These are phyloP conservation scores for Plectosphaerella sp. DNA, from an alignment of 2,329 filamentous ascomycete species.

Conservation along the genomic window DNA sequence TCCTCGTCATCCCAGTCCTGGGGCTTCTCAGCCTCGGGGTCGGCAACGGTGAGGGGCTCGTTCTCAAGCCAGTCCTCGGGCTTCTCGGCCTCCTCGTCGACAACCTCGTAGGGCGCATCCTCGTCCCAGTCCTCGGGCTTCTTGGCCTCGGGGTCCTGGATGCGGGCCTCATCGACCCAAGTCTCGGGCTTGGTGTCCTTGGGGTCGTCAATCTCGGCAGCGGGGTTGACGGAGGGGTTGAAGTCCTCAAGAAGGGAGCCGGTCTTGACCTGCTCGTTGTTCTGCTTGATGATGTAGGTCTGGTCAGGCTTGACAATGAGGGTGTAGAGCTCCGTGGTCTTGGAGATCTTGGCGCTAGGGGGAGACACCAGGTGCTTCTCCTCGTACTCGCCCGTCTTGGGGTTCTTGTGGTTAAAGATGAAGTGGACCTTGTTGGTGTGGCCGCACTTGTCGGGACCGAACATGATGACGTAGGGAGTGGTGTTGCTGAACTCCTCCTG, in stretches of 20 bases:
- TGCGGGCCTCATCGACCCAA: constrained; percentile 93
- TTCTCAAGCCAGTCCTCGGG: constrained; percentile 95
- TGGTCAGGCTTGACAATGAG: constrained; percentile 96
- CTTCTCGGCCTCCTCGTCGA: constrained; percentile 86
- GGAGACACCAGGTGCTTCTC: constrained; percentile 94
- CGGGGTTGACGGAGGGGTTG: constrained; percentile 85
- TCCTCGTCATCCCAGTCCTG: constrained; percentile 99
- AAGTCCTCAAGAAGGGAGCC: constrained; percentile 95
- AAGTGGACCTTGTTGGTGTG: constrained; percentile 98
- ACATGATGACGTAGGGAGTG: constrained; percentile 99
- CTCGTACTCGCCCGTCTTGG: constrained; percentile 98
- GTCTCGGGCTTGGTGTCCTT: constrained; percentile 91
- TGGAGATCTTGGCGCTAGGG: constrained; percentile 81
- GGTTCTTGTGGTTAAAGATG: constrained; percentile 99
- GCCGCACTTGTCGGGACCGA: constrained; percentile 98
- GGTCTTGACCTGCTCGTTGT: constrained; percentile 82
- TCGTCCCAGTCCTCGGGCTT: constrained; percentile 99
- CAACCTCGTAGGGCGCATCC: constrained; percentile 93
- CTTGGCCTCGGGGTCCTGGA: constrained; percentile 84
- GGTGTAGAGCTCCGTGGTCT: constrained; percentile 93
- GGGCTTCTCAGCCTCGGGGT: constrained; percentile 95
- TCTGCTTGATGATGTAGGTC: constrained; percentile 87
- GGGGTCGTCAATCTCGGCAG: constrained; percentile 89
- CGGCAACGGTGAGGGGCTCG: constrained; percentile 76
- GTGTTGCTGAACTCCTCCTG: constrained; percentile 97